Base-by-base conservation (phyloP, 1,284 basidiomycete species). In the Veloboletus limbatus region DNA sequence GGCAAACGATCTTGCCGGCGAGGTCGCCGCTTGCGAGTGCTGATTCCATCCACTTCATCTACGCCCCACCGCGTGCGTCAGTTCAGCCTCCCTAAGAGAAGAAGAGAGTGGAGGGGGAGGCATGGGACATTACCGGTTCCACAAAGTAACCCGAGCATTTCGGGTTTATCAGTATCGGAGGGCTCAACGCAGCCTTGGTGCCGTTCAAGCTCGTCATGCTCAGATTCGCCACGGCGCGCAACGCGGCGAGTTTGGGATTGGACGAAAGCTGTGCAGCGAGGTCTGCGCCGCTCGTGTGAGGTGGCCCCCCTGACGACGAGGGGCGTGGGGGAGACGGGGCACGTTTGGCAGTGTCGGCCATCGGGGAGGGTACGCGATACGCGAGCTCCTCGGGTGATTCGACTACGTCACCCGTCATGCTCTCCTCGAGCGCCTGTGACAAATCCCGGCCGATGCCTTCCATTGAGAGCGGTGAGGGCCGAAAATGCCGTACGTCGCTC, bases 41-140 rank as follows among this genome's bases (percentile, higher is more conserved):
- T 3, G 82, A 75, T 46, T 91, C 82, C 96, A 99, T 99, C 96
- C 96, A 99, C 57, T 85, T 88, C 78, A 97, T 85, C 82, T 93
- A 51, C 18, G 0, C 9, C 7, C n/a, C n/a, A n/a, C n/a, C 11
- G 1, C 21, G 4, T 4, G 2, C 6, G 25, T 37, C 40, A 36
- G 33, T 24, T 28, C 36, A 9, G 18, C 8, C 13, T 5, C 10
- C 10, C 14, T 4, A 4, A n/a, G 3, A 21, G 7, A 18, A 10
- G 9, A 13, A 13, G 9, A 9, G 26, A 25, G 3, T 10, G 8
- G 11, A 11, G 11, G 22, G n/a, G 2, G 8, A 2, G 17, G 10
- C 35, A 11, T 3, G 20, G 24, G 21, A 73, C 85, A 56, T 24
- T 58, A 94, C 88, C 31, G 95, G 94, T 66, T 99, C 96, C 40